These are phyloP conservation scores for Picochlorum sp. DNA, from an alignment of 139 green algal species.

Conservation along the genomic window DNA sequence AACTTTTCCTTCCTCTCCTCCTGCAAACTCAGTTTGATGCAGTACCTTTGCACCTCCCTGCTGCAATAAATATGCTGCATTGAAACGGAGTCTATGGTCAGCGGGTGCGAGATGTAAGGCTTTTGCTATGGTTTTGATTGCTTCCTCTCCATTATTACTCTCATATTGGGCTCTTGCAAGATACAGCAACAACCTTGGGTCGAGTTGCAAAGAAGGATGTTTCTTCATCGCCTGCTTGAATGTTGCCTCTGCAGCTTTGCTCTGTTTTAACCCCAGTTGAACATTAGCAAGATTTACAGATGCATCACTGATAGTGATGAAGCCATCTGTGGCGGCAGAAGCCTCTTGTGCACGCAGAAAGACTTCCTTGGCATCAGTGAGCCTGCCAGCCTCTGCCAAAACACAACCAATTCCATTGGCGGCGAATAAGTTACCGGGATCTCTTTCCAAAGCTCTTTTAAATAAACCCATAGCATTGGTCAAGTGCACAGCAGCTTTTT, in stretches of 20 bases:
- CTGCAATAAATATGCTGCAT: conserved; percentile 75
- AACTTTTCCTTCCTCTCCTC: conserved; percentile 6
- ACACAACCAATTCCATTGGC: conserved; percentile 77
- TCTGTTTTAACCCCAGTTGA: conserved; percentile 50
- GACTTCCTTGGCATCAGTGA: conserved; percentile 57
- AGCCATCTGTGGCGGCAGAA: conserved; percentile 31
- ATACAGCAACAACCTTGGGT: conserved; percentile 35
- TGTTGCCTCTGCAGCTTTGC: conserved; percentile 46
- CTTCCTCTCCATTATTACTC: conserved; percentile 40
- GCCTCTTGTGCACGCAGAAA: conserved; percentile 66
- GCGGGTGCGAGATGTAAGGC: conserved; percentile 68
- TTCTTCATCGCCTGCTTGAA: conserved; percentile 56
- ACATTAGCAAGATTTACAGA: conserved; percentile 65
- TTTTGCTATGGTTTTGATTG: conserved; percentile 49
- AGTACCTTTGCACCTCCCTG: conserved; percentile 21
- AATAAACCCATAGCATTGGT: conserved; percentile 9
- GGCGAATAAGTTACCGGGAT: conserved; percentile 67
- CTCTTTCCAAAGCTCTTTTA: conserved; percentile 14
- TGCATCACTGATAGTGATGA: conserved; percentile 53
- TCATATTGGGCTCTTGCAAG: conserved; percentile 67
- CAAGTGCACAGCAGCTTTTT: conserved; percentile 11
- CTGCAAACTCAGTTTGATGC: not conserved
- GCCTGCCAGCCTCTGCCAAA: conserved; percentile 67
- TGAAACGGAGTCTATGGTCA: conserved; percentile 65
- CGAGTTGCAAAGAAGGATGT: conserved; percentile 33